A percentile compares a stretch with the other conserved stretches of the same genome.
phyloP scores from a whole-genome alignment of 108 stramenopile species.

The Conticribra weissflogii region DNA sequence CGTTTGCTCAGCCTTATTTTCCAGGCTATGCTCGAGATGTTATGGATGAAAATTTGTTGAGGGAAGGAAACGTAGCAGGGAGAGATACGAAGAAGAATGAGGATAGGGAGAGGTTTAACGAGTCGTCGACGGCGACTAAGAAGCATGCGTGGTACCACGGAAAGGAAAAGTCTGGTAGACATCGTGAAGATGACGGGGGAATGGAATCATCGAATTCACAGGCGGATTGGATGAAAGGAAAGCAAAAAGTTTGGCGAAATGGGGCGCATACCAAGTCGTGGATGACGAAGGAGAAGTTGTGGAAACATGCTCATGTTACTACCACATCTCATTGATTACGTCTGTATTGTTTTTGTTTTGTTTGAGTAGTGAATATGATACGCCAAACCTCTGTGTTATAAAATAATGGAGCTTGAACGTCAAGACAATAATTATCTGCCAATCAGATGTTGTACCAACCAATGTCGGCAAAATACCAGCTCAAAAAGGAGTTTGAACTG shows the following conservation, averaged over 20 bases:
- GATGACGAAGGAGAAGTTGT: conserved; percentile 30
- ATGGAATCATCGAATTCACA: not conserved
- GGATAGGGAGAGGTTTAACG: too few species aligned
- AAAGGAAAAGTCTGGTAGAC: not conserved
- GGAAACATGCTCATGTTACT: conserved; percentile 25
- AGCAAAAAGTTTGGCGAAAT: conserved; percentile 1
- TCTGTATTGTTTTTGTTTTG: too few species aligned
- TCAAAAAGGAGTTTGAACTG: too few species aligned
- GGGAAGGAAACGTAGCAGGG: conserved; percentile 1
- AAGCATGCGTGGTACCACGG: not conserved
- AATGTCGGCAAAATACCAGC: too few species aligned
- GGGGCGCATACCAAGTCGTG: conserved; percentile 7
- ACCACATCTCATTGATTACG: not conserved
- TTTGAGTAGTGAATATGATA: too few species aligned
- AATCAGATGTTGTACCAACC: too few species aligned
- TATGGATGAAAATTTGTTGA: conserved; percentile 9
- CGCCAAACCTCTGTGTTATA: too few species aligned
- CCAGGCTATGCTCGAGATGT: not conserved
- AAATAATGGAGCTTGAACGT: too few species aligned
- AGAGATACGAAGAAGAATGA: not conserved
- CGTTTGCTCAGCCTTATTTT: conserved; percentile 19
- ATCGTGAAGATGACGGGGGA: not conserved
- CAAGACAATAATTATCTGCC: too few species aligned
- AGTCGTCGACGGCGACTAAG: too few species aligned
- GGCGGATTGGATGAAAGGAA: not conserved